Percentiles rank a stretch among this genome's conserved stretches.
These are phyloP conservation scores for Trametes elegans DNA, from an alignment of 768 basidiomycete genomes.

Conservation along the genomic window DNA sequence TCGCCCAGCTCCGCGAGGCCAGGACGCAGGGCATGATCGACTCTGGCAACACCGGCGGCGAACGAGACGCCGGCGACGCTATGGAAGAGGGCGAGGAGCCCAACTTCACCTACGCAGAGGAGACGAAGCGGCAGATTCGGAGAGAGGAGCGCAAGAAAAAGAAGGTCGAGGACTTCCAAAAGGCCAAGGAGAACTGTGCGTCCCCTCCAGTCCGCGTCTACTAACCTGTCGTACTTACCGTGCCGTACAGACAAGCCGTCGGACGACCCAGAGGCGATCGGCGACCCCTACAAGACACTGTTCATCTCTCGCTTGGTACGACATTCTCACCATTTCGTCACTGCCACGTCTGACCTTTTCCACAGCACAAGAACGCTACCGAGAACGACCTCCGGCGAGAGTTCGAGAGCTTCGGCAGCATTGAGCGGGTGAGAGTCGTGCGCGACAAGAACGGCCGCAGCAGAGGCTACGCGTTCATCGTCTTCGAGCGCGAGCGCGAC, in stretches of 20 bases:
- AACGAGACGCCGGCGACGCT: slow-evolving; percentile 53
- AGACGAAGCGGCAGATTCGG: slow-evolving; percentile 73
- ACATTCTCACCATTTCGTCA: slow-evolving; percentile 7
- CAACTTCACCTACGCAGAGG: slow-evolving; percentile 77
- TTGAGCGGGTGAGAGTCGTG: slow-evolving; percentile 93
- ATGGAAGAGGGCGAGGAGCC: slow-evolving; percentile 89
- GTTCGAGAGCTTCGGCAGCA: slow-evolving; percentile 92
- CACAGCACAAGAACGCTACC: slow-evolving; percentile 86
- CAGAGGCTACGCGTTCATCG: slow-evolving; percentile 93
- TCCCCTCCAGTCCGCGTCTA: slow-evolving; percentile 18
- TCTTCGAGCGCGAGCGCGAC: slow-evolving; percentile 96
- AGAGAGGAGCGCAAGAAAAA: slow-evolving; percentile 79
- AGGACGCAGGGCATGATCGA: slow-evolving; percentile 65
- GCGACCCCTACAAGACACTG: slow-evolving; percentile 97
- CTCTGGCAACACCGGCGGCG: slow-evolving; percentile 37
- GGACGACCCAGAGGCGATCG: slow-evolving; percentile 86
- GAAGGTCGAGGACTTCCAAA: slow-evolving; percentile 71
- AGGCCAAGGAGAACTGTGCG: slow-evolving; percentile 84
- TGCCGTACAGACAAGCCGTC: slow-evolving; percentile 78
- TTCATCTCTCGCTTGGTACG: slow-evolving; percentile 91
- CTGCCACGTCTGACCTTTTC: slow-evolving; percentile 14
- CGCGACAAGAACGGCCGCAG: slow-evolving; percentile 86
- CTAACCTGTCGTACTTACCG: slow-evolving; percentile 10
- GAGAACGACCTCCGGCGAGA: slow-evolving; percentile 92
- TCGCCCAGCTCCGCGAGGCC: slow-evolving; percentile 73